A percentile compares a stretch with the other conserved stretches of the same genome.
These are phyloP conservation scores for Claviceps sp. DNA, from an alignment of 2,329 filamentous ascomycete species.

Conservation along the genomic window DNA sequence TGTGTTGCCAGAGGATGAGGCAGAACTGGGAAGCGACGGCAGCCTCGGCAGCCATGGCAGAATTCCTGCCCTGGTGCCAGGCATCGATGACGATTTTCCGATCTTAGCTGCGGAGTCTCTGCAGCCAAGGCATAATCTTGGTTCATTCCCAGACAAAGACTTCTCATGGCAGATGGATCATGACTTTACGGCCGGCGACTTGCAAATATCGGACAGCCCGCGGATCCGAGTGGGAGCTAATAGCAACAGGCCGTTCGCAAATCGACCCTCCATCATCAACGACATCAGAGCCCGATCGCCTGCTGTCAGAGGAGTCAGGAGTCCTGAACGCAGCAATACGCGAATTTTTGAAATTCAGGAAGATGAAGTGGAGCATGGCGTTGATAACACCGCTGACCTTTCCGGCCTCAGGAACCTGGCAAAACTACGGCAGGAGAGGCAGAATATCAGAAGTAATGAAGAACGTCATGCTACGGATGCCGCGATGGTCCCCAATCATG, in stretches of 20 bases:
- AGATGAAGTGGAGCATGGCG: slow-evolving; percentile 25
- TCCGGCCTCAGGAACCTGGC: neutral
- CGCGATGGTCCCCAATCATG: slow-evolving; percentile 8
- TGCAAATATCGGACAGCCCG: slow-evolving; percentile 44
- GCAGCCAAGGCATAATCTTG: neutral
- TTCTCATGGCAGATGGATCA: slow-evolving; percentile 43
- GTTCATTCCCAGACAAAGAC: slow-evolving; percentile 34
- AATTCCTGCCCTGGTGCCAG: slow-evolving; percentile 25
- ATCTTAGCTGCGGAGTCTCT: slow-evolving; percentile 20
- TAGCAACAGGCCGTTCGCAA: slow-evolving; percentile 21
- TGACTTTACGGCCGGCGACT: slow-evolving; percentile 42
- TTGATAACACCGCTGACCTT: slow-evolving; percentile 10
- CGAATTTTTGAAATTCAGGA: slow-evolving; percentile 32
- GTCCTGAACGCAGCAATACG: slow-evolving; percentile 23
- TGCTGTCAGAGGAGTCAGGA: slow-evolving; percentile 9
- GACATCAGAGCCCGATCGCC: slow-evolving; percentile 17
- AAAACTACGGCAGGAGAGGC: neutral
- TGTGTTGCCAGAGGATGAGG: slow-evolving; percentile 6
- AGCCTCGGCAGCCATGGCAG: slow-evolving; percentile 17
- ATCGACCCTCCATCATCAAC: slow-evolving; percentile 18
- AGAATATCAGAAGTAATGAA: slow-evolving; percentile 16
- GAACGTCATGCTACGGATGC: slow-evolving; percentile 23
- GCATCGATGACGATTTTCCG: slow-evolving; percentile 22
- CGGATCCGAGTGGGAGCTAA: slow-evolving; percentile 25
- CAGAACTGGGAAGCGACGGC: slow-evolving; percentile 14